Evolutionary conservation across 352 stramenopile genomes (phyloP).

Genomic region (Pythium grandisporangium): DNA sequence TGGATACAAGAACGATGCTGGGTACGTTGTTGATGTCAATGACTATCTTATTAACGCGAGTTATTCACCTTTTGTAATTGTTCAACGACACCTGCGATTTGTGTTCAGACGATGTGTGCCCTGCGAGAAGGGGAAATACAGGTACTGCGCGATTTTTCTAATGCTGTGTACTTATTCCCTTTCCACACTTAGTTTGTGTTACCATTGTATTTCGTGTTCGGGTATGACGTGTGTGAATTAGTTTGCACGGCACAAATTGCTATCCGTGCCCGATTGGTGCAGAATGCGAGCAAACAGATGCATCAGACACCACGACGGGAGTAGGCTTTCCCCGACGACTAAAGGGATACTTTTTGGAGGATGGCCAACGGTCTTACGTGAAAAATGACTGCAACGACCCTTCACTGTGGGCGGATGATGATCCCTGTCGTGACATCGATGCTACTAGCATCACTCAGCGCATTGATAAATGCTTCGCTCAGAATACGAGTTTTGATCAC

Average conservation of each 20-base stretch:
- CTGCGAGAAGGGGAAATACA: constrained; percentile 61
- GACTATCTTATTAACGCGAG: no score
- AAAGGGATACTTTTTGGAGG: constrained; percentile 37
- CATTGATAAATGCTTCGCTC: constrained; percentile 40
- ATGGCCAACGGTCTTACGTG: constrained; percentile 27
- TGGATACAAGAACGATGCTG: constrained; percentile 50
- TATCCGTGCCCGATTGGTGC: constrained; percentile 50
- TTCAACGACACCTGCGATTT: no score
- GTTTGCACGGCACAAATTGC: constrained; percentile 51
- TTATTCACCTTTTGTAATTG: no score
- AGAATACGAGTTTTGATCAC: constrained; percentile 24
- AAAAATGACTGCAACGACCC: constrained; percentile 24
- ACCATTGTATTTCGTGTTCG: no score
- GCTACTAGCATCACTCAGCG: constrained; percentile 15
- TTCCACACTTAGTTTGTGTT: no score
- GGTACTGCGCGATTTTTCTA: constrained; percentile 15
- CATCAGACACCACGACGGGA: constrained; percentile 18
- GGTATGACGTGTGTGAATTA: constrained; percentile 13
- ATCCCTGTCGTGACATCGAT: constrained; percentile 37
- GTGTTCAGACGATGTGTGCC: constrained; percentile 28
- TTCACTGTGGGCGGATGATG: constrained; percentile 23
- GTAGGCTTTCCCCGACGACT: constrained; percentile 27
- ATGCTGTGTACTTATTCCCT: no score
- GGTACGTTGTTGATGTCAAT: constrained; percentile 19
- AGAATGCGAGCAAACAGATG: constrained; percentile 29